Base-by-base conservation (phyloP, 306 rosid species). In the Hylodesmum podocarpum region DNA sequence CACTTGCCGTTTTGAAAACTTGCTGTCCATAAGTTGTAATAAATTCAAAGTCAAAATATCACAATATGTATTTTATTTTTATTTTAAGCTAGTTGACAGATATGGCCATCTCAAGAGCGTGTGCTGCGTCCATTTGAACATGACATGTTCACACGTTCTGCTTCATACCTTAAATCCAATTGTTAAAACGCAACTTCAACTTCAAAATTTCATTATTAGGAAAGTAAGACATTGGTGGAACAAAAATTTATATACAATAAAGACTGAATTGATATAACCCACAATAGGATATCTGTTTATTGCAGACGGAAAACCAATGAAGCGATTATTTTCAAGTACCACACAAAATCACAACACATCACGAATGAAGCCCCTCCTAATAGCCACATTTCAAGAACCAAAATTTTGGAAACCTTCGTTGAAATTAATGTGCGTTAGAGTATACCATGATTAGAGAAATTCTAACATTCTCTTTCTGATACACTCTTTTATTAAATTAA, bases 31-130 rank as follows among this genome's bases (percentile, higher is more conserved):
- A 69, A 54, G n/a, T 8, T 55, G 34, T 57, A 57, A 61, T 11
- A 69, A 43, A 6, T 44, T 44, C 61, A 68, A 65, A 53, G 66
- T 70, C 57, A 70, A 79, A 57, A 24, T 34, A 33, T n/a, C 28
- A 6, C 24, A 8, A 14, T 8, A 16, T 16, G 5, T 63, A 5
- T 18, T 62, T 62, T 34, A 11, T 8, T 55, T 51, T 57, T 13
- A 14, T 14, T 58, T 59, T 58, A 15, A n/a, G 25, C 8, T 31
- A 15, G 22, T 29, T 59, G 40, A 29, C 67, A 8, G 10, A 29
- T 29, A 12, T 29, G 4, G 64, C 33, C 28, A 54, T 4, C 62
- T 24, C 10, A 4, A 4, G 7, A 6, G 66, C 8, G 67, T 18
- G n/a, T 59, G 31, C 63, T 7, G 43, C 1, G 6, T 49, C 41